phyloP scores from a whole-genome alignment of 148 eudicot genomes.

The Cornus controversa region DNA sequence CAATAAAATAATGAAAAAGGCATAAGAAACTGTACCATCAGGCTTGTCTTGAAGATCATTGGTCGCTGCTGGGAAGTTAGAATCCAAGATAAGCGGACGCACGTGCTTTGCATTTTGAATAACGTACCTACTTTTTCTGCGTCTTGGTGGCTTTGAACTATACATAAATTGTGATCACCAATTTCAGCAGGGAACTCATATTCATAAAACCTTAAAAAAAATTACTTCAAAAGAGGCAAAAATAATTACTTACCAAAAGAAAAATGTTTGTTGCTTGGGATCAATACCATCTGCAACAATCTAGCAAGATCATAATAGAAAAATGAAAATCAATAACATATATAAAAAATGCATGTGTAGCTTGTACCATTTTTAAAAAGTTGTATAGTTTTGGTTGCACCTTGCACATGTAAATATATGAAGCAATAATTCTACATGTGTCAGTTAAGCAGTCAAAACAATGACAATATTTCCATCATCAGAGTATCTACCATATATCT shows the following conservation, averaged over 20 bases:
- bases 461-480: not conserved
- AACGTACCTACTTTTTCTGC: slow-evolving; percentile 46
- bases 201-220: not conserved
- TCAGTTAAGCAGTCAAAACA: not conserved
- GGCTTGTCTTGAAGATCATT: slow-evolving; percentile 56
- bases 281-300: slow-evolving; percentile 69
- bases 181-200: not conserved
- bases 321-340: not conserved
- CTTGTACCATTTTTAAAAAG: not conserved
- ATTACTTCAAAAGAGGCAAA: not conserved
- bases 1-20: not conserved
- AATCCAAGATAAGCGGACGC: slow-evolving; percentile 58
- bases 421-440: not conserved
- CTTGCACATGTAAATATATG: not conserved
- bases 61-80: slow-evolving; percentile 44
- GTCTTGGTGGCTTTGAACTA: slow-evolving; percentile 62
- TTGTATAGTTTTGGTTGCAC: not conserved
- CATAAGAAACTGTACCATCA: slow-evolving; percentile 51
- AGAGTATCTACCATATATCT: no score
- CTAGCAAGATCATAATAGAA: slow-evolving; percentile 31
- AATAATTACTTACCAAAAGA: slow-evolving; percentile 50
- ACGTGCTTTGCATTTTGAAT: slow-evolving; percentile 46
- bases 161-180: slow-evolving; percentile 12
- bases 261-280: slow-evolving; percentile 71
- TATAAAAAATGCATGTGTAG: not conserved